Conservation (phyloP, 768 basidiomycete genomes). For the Lentinula guzmanii region DNA sequence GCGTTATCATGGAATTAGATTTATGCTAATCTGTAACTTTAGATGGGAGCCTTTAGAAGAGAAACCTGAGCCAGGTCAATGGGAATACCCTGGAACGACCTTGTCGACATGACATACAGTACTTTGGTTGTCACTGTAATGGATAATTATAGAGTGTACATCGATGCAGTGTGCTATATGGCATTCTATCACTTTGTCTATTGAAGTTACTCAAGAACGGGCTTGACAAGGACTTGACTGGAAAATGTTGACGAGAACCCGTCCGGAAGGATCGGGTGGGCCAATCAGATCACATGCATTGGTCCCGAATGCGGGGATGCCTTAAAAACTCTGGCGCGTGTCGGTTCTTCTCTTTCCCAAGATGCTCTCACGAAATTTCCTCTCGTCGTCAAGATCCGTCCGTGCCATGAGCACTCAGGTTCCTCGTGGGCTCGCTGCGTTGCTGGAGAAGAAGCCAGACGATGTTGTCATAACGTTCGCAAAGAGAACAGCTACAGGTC, state of each 20-base stretch:
- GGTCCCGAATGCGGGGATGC: neutral
- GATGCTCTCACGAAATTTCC: conserved; percentile 2
- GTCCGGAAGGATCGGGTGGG: neutral
- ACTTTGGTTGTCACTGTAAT: neutral
- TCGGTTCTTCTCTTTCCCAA: neutral
- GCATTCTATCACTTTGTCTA: neutral
- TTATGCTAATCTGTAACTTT: conserved; percentile 9
- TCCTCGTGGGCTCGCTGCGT: conserved; percentile 41
- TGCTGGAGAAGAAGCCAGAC: conserved; percentile 67
- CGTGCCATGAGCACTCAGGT: conserved; percentile 30
- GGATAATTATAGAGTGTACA: neutral
- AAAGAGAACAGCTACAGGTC: conserved; percentile 84
- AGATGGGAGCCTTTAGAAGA: conserved; percentile 91
- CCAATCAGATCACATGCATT: neutral
- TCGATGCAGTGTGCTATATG: neutral
- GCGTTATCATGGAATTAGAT: conserved; percentile 7
- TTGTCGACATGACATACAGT: conserved; percentile 30
- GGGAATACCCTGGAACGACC: conserved; percentile 70
- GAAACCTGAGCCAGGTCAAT: conserved; percentile 76
- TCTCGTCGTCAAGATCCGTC: neutral
- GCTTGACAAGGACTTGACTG: neutral
- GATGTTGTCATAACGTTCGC: conserved; percentile 91
- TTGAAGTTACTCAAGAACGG: neutral
- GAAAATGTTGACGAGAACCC: neutral
- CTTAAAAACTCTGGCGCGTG: neutral